Base-by-base conservation (phyloP, 352 stramenopile genomes). In the Aphanomyces astaci region DNA sequence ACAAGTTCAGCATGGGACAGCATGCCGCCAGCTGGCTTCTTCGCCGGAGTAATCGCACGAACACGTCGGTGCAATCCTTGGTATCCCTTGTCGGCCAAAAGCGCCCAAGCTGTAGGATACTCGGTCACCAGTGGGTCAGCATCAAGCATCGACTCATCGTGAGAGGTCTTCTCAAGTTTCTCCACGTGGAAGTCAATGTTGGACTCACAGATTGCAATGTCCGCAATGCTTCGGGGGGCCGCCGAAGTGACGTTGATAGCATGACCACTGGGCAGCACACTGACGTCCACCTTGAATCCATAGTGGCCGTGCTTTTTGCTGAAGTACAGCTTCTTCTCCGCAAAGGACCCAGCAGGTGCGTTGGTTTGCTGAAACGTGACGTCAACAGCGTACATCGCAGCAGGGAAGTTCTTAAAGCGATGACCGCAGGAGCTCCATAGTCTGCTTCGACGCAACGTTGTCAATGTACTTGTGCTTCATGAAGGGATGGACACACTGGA, bases 241-340 rank as follows among this genome's bases (percentile, higher is more conserved):
- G 52, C 1, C 11, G 13, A 2, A 7, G 53, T 65, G 31, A 65
- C 73, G 52, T 77, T 71, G 19, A 74, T 63, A 0, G 69, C 64
- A 0, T 59, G 51, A 9, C 69, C 60, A 32, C 33, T 73, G 1
- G 69, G 64, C 2, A 77, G 40, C 0, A 73, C 68, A 0, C 63
- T 71, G 7, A 70, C 64, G 24, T 73, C 69, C 2, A 73, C 60
- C 54, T 73, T 72, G 22, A 72, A 57, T 3, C 69, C 64, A 25
- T 74, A 56, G 0, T 72, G 46, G 2, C 64, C 15, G 31, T 71
- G 64, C 39, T 73, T 73, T 9, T 40, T 63, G 33, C 13, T 22
- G 27, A 60, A 63, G 49, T n/a, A 57, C 25, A 3, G 13, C 13
- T 57, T 57, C 49, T 57, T 57, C n/a, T 57, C 49, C 2, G 19